phyloP scores from a whole-genome alignment of 2,329 filamentous ascomycete genomes.

The Dactylellina parvicollis region DNA sequence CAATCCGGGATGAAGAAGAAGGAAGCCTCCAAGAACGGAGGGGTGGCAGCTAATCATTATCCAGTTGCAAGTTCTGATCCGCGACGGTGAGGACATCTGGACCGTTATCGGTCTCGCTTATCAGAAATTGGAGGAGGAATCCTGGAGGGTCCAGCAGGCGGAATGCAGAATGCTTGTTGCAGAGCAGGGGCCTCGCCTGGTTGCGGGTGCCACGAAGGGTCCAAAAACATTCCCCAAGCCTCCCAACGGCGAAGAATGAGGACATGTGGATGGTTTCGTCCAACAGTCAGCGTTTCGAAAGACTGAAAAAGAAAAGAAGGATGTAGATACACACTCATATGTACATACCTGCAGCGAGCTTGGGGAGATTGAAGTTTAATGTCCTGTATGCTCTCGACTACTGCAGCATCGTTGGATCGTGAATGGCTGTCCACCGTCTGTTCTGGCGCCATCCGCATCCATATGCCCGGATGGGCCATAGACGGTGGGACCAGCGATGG shows the following conservation, averaged over 20 bases:
- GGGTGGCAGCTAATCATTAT: slow-evolving; percentile 22
- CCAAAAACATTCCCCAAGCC: not conserved
- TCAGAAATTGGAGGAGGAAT: slow-evolving; percentile 43
- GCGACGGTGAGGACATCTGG: slow-evolving; percentile 4
- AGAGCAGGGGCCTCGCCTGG: not conserved
- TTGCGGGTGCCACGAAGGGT: not conserved
- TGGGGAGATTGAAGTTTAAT: no score
- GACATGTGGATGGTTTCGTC: not conserved
- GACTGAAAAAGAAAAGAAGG: no score
- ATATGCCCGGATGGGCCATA: slow-evolving; percentile 16
- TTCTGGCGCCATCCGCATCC: slow-evolving; percentile 34
- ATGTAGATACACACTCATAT: no score
- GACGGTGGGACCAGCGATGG: slow-evolving; percentile 18
- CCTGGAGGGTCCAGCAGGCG: slow-evolving; percentile 1
- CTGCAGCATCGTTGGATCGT: not conserved
- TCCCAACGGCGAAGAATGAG: slow-evolving; percentile 3
- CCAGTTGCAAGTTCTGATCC: slow-evolving; percentile 24
- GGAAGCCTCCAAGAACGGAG: slow-evolving; percentile 7
- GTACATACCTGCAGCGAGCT: no score
- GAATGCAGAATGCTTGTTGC: not conserved
- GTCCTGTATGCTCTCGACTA: no score
- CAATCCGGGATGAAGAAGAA: slow-evolving; percentile 12
- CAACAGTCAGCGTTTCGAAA: not conserved
- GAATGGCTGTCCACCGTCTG: not conserved
- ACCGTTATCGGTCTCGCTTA: slow-evolving; percentile 50